Base-by-base conservation (phyloP, 2,329 filamentous ascomycete genomes). In the Stenocarpella maydis region DNA sequence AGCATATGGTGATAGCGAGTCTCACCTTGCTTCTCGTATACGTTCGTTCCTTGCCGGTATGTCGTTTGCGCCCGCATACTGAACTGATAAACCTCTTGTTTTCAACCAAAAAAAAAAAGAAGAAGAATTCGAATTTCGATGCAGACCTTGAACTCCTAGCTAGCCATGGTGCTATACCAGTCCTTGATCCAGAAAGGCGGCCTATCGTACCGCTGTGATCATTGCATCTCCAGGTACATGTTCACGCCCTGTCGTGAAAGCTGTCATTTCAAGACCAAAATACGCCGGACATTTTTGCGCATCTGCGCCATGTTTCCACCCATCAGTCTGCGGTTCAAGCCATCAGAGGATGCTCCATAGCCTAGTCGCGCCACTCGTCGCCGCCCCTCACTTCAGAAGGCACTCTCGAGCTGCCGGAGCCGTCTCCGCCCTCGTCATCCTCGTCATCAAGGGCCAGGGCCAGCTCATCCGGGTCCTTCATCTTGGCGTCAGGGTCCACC, bases 391-490 rank as follows among this genome's bases (percentile, higher is more conserved):
- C 77, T 4, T 81, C 83, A 53, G 76, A 80, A 7, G 82, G 79
- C 43, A 77, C 73, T 14, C 74, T 78, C 19, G 65, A 73, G 28
- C 72, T 69, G 14, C 58, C 58, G 14, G 58, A 63, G 28, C 77
- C 74, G 43, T 72, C 71, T 24, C 71, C 83, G 21, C 78, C 84
- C 1, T 86, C 85, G 5, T 87, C 85, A 19, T 87, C 86, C 9
- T 90, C 87, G 39, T 88, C 86, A 31, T 87, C 85, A 50, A 91
- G 79, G 12, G 84, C 88, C 69, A 82, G 83, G 2, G 88, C 88
- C 67, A 91, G 81, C 77, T 91, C 89, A 76, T 91, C 89, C 0
- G 89, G 89, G 71, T 91, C 89, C 72, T 84, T 83, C 88, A 91
- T 90, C 81, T 84, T 89, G 45, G 89, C 89, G 75, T 91, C 88